phyloP scores from a whole-genome alignment of 176 grass and related monocot species.

The Oryza coarctata region DNA sequence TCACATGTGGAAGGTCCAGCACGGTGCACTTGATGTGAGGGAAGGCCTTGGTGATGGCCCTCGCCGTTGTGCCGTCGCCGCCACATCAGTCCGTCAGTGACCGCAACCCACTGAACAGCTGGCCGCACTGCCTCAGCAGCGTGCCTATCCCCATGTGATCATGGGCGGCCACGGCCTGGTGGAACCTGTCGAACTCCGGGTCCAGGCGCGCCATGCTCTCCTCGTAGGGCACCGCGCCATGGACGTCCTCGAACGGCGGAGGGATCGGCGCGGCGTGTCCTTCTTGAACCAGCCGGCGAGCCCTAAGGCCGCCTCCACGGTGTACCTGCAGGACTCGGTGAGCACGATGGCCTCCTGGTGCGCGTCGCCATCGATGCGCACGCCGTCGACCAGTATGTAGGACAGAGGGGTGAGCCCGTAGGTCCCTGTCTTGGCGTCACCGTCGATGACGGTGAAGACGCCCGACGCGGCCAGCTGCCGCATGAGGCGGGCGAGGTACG shows the following conservation, averaged over 20 bases:
- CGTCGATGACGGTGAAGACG: neutral
- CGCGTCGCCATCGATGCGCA: neutral
- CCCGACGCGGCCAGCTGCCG: conserved; percentile 14
- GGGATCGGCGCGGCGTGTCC: neutral
- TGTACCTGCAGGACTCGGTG: neutral
- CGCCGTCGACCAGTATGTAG: conserved; percentile 8
- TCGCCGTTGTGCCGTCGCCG: conserved; percentile 29
- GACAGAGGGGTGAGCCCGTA: conserved; percentile 41
- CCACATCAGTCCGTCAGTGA: conserved; percentile 46
- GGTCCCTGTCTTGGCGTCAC: neutral
- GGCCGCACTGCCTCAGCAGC: neutral
- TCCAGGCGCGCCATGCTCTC: conserved; percentile 7
- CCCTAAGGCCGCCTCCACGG: neutral
- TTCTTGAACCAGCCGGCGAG: conserved; percentile 44
- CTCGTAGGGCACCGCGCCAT: neutral
- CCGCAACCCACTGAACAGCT: conserved; percentile 25
- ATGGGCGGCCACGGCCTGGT: neutral
- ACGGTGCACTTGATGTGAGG: conserved; percentile 38
- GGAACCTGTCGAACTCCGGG: conserved; percentile 10
- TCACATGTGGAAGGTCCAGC: conserved; percentile 47
- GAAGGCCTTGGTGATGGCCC: conserved; percentile 31
- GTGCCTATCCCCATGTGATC: neutral
- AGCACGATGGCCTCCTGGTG: conserved; percentile 10
- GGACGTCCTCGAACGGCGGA: conserved; percentile 14
- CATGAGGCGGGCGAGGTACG: conserved; percentile 27